Base-by-base conservation (phyloP, 2,329 filamentous ascomycete species). In the Aspergillus sojae region DNA sequence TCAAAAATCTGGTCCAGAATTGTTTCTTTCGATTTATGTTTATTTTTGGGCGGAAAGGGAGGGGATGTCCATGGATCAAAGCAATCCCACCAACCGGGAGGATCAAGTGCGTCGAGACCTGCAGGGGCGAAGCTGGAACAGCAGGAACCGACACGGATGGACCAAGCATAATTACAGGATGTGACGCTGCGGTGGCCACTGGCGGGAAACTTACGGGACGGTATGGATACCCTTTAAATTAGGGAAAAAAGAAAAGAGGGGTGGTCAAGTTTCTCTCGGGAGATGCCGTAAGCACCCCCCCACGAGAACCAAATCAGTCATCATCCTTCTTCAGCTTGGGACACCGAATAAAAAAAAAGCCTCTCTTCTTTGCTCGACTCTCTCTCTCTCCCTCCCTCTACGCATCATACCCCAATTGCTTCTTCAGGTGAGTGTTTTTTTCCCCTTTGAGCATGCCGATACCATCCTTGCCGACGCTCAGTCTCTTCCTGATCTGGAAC, bases 231-330 rank as follows among this genome's bases (percentile, higher is more conserved):
- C 5, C 4, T 36, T 34, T 10, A 34, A 6, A 3, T 26, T 5
- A 28, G 26, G 26, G 26, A 6, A 28, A 28, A 28, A 28, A 28
- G 3, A 28, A 28, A 26, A 11, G 57, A 43, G 58, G 53, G 53
- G 62, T 46, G 34, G 34, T n/a, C 32, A 36, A 36, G 26, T 34
- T 5, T 36, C 16, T 5, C 41, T 53, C 54, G 54, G 59, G 58
- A 53, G 58, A 60, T 58, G 54, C 58, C 62, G 62, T 61, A 57
- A 61, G 46, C 34, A 45, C 23, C 54, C 26, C 26, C 64, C 62
- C 62, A 62, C 62, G 54, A 62, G 57, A 64, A 66, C 64, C 62
- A 16, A 60, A 50, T 36, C 56, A 43, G 41, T 56, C 55, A 59
- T 30, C 60, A 57, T 55, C 58, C 34, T 36, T 36, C 19, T 41